Base-by-base conservation (phyloP, 2,329 filamentous ascomycete species). In the Orbilia javanica region DNA sequence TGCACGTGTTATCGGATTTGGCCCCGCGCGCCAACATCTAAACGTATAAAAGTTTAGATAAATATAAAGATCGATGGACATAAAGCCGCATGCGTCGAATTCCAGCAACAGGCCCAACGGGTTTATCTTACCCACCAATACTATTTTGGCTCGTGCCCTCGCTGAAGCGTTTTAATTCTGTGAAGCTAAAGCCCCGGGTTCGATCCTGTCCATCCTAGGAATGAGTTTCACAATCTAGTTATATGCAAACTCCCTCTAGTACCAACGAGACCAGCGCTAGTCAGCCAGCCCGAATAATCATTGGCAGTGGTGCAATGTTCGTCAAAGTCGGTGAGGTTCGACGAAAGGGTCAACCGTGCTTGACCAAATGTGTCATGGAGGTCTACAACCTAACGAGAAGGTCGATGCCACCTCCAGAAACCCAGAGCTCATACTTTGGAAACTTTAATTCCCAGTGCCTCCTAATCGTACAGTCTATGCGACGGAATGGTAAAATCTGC, bases 1-100 rank as follows among this genome's bases (percentile, higher is more conserved):
- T 60, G 34, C 55, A 60, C 55, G 55, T 60, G 55, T 60, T 42
- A 39, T 42, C 53, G 8, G 55, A 60, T 27, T 60, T 60, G 20
- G 34, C 55, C 10, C 53, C 55, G 55, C 55, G 55, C 55, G 55
- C 55, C 55, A 60, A 60, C 34, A 39, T 29, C 52, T 22, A 8
- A 42, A 27, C 55, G 20, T 42, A 27, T 42, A 20, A 39, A 34
- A 4, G 31, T 44, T 20, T 20, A 6, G 42, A 44, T 20, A 44
- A 42, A 25, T 60, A n/a, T n/a, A n/a, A n/a, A n/a, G n/a, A n/a
- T n/a, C n/a, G n/a, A n/a, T n/a, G n/a, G n/a, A n/a, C n/a, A n/a
- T n/a, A n/a, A n/a, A n/a, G n/a, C 55, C 42, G 31, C 55, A 60
- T 60, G 31, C 55, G 55, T 42, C 55, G 55, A 42, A 39, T 20